Percentiles rank a stretch among this genome's conserved stretches.
phyloP scores from a whole-genome alignment of 768 basidiomycete species.

The Mycena filopes region DNA sequence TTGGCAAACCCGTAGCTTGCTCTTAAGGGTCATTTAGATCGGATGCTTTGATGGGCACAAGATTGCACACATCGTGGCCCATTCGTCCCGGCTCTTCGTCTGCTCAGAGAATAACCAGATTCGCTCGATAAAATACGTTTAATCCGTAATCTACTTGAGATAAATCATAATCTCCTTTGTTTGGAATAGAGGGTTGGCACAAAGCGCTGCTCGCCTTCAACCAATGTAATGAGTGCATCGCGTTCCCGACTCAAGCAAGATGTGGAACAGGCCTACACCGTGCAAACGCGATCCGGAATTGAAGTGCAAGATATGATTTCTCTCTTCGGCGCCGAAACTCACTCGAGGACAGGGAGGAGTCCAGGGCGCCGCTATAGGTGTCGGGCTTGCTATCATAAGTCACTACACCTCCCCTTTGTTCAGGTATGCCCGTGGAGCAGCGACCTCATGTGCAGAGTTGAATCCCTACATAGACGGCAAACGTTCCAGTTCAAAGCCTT shows the following conservation, averaged over 20 bases:
- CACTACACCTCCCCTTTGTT: slow-evolving; percentile 82
- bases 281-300: slow-evolving; percentile 70
- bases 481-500: slow-evolving; percentile 86
- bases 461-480: slow-evolving; percentile 65
- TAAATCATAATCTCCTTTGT: no score
- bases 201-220: no score
- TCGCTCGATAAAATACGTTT: slow-evolving; percentile 31
- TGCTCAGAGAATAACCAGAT: slow-evolving; percentile 53
- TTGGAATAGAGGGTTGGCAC: no score
- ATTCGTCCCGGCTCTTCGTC: slow-evolving; percentile 45
- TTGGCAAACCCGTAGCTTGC: neutral
- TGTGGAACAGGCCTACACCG: slow-evolving; percentile 64
- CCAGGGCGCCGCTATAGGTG: slow-evolving; percentile 65
- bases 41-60: slow-evolving; percentile 48
- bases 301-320: slow-evolving; percentile 51
- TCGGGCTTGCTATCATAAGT: slow-evolving; percentile 59
- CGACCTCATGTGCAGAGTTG: slow-evolving; percentile 11
- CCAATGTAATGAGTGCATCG: slow-evolving; percentile 11
- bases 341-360: slow-evolving; percentile 58
- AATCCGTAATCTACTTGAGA: no score
- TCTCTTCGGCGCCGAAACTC: slow-evolving; percentile 12
- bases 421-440: slow-evolving; percentile 54
- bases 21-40: slow-evolving; percentile 39
- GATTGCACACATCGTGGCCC: slow-evolving; percentile 50
- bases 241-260: slow-evolving; percentile 62